Evolutionary conservation across 768 basidiomycete species (phyloP), one percentile per base, ranked within the genome.

Genomic region (Tephrocybe sp.): DNA sequence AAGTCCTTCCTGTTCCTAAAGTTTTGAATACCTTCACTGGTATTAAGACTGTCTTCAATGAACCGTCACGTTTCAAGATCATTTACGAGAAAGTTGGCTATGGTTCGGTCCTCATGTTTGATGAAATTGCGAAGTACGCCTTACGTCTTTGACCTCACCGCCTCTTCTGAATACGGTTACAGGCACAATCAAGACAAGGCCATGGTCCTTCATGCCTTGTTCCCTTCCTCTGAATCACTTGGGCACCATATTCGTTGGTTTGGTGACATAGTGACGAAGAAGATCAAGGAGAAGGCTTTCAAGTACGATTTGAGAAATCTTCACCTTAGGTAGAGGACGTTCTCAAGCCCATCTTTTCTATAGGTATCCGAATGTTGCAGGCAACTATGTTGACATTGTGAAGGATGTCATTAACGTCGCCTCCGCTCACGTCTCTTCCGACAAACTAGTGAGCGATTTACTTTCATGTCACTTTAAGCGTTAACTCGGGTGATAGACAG

Each of bases 331-430:
- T n/a, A n/a, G n/a, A n/a, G 18, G 6, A 29, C 13, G 2, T 16
- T 13, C 10, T 1, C 23, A 16, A 18, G 34, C 36, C 36, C 10
- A n/a, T 11, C 13, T 12, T 25, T 2, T 21, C 34, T 30, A 15
- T 13, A 61, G 62, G 18, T 67, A 69, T 41, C 51, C 61, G n/a
- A 66, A 65, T 24, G 54, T 66, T 15, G 54, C 64, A 9, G 71
- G 69, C 30, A 65, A 56, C 33, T 70, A 68, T 30, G 58, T 81
- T 46, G 75, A 82, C 54, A 67, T 81, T 49, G 72, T 77, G 15
- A 65, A 69, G 31, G 74, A 78, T 49, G 76, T 80, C 10, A 65
- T 77, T 59, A 78, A 78, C 43, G 60, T 73, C 6, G 64, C 68
- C 18, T 62, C 66, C 2, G 66, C 70, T 1, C 68, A 74, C 46